Evolutionary conservation across 78 protist genomes (phyloP), one percentile per base, ranked within the genome.

Genomic region (Capsaspora owczarzaki): DNA sequence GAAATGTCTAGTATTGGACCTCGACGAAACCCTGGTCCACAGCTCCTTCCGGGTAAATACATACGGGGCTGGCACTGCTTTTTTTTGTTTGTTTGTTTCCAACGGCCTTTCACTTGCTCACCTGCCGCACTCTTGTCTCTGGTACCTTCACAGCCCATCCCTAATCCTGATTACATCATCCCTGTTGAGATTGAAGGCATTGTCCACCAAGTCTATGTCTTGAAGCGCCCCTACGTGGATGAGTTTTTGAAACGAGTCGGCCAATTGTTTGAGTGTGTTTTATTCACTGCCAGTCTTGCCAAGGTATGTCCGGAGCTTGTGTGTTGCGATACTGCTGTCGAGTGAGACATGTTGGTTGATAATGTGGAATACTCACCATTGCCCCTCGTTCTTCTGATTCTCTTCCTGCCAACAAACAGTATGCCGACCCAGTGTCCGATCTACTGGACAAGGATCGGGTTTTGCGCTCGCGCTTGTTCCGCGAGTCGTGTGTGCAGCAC

Each of bases 11-110:
- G 95, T 95, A 20, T 75, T 95, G 35, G 98, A 95, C 74, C 87
- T 95, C 25, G 98, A 95, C 66, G 98, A 95, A 74, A 95, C 95
- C 20, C 87, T 95, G 0, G 94, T 95, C 14, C 98, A 95, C 82
- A 69, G 87, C 25, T 85, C 91, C 16, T 91, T 95, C 82, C 85
- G 87, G 76, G 81, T 78, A 20, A 14, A 10, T 8, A 1, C 40
- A 5, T 16, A 56, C 4, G 66, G 33, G n/a, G 12, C 33, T 56
- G 66, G n/a, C n/a, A 29, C 25, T 4, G 56, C 16, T 16, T 49
- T 16, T 16, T 16, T 10, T 49, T 16, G n/a, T 10, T 22, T 22
- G 4, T 27, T 10, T 60, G n/a, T 27, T 16, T 60, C n/a, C 68
- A 27, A 27, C 27, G 31, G 3, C 41, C 72, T 35, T 5, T 4